Base-by-base conservation (phyloP, 2,329 filamentous ascomycete genomes). In the Onygena corvina region DNA sequence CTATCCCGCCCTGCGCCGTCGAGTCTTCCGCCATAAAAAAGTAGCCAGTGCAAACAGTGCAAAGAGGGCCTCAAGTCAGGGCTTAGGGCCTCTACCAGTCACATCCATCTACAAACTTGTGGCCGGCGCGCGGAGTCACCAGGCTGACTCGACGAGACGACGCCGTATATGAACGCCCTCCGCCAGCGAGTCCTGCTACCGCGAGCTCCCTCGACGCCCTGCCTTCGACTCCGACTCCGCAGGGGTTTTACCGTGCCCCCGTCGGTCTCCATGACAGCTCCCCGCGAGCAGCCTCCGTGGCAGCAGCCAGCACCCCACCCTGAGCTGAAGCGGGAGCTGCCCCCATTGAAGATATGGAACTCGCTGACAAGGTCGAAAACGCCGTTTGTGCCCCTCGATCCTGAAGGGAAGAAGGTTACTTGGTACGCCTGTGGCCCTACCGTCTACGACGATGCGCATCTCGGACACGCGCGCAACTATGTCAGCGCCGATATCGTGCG, bases 391-490 rank as follows among this genome's bases (percentile, higher is more conserved):
- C 85, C 86, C 11, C 75, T 85, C 44, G 80, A 89, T 61, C 71
- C 75, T 6, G 76, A 79, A 21, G 76, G 75, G 29, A 76, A 73
- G 59, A 81, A 83, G 61, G 77, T 93, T 23, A 80, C 79, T 3
- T 94, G 87, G 86, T 94, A 94, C 66, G 84, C 83, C 57, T 94
- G 88, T 70, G 88, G 88, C 16, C 87, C 88, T 50, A 94, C 87
- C 0, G 83, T 84, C 35, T 86, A 86, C 64, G 85, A 89, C 64
- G 83, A 88, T 68, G 77, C 82, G 54, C 86, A 90, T 71, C 67
- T 90, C 53, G 83, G 86, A 25, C 87, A 94, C 67, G 87, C 86
- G 25, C 76, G 86, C 58, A 94, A 94, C 70, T 94, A 94, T 76
- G 85, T 94, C 54, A 86, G 83, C 46, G 90, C 86, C 40, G 88